A percentile compares a stretch with the other conserved stretches of the same genome.
Conservation (phyloP, 164 flowering plant genomes). For the Magnolia changhungtana region DNA sequence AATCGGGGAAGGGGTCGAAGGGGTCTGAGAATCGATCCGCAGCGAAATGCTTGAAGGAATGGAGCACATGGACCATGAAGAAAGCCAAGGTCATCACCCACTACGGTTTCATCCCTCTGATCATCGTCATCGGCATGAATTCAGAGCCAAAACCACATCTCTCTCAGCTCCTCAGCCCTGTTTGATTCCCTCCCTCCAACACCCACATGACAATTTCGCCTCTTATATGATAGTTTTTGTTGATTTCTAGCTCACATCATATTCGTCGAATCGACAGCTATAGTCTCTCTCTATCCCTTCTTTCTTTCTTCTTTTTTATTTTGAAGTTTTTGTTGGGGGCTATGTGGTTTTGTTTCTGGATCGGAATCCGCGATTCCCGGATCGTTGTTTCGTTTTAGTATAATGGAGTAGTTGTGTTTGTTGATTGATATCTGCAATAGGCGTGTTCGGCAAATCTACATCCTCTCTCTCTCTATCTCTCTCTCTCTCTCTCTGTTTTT, state of each 20-base stretch:
- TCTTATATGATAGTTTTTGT: not conserved
- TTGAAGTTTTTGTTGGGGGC: not conserved
- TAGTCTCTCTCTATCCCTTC: not conserved
- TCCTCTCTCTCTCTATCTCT: not conserved
- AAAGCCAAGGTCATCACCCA: constrained; percentile 77
- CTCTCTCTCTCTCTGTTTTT: not conserved
- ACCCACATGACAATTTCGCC: not conserved
- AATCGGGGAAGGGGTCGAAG: constrained; percentile 32
- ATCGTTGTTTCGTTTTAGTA: not conserved
- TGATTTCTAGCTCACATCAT: not conserved
- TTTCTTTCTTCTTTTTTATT: not conserved
- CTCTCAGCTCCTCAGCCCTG: constrained; percentile 60
- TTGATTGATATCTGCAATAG: not conserved
- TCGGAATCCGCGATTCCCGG: not conserved
- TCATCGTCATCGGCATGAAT: constrained; percentile 82
- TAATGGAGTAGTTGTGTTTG: not conserved
- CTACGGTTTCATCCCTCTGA: constrained; percentile 76
- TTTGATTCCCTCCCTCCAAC: constrained; percentile 27
- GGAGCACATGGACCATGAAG: constrained; percentile 73
- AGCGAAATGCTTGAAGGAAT: constrained; percentile 49
- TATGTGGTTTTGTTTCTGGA: not conserved
- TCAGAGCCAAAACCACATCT: constrained; percentile 74
- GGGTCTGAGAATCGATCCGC: constrained; percentile 29
- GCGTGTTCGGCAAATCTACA: not conserved
- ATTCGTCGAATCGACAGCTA: not conserved